Evolutionary conservation across 495 filamentous ascomycete genomes (phyloP), one percentile per base, ranked within the genome.

Genomic region (Lasiosphaeris hirsuta): DNA sequence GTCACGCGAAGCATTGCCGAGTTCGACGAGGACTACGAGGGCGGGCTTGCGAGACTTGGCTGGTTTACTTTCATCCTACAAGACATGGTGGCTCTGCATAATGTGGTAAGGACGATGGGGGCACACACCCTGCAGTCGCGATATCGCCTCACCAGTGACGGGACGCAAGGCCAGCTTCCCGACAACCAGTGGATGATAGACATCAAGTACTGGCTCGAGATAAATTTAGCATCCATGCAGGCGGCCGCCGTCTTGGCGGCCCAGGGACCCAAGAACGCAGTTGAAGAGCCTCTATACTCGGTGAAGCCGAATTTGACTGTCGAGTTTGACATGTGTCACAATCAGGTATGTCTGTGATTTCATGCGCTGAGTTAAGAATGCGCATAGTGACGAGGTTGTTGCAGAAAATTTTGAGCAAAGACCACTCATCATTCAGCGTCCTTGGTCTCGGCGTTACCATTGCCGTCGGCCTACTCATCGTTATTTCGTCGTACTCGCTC

Each of bases 121-220:
- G 33, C 40, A 1, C 51, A 30, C 9, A 34, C 33, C 9, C 51
- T 50, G 8, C 13, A 9, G 35, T 18, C 57, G 3, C 39, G 49
- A 15, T 14, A 46, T 40, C 38, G 33, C 11, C 51, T 52, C 37
- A 49, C 11, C 36, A 43, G 40, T 7, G 53, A 47, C 7, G n/a
- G 15, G 15, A 41, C 59, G 10, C 44, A 49, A 23, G 61, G 58
- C n/a, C 35, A 14, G 7, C 47, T 69, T 9, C 70, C 69, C 0
- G 37, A 62, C 1, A 68, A 58, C 42, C 72, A 75, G 54, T 75
- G 70, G 70, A 60, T 63, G 45, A 58, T 62, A 3, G 69, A 73
- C 46, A 65, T 72, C 7, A 50, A 54, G 33, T 37, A 54, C 30
- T 72, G 69, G 69, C 63, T 54, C 18, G 30, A 57, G 15, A 38